These are phyloP conservation scores for Yamadazyma triangularis DNA, from an alignment of 1,139 yeast genomes.

Conservation along the genomic window DNA sequence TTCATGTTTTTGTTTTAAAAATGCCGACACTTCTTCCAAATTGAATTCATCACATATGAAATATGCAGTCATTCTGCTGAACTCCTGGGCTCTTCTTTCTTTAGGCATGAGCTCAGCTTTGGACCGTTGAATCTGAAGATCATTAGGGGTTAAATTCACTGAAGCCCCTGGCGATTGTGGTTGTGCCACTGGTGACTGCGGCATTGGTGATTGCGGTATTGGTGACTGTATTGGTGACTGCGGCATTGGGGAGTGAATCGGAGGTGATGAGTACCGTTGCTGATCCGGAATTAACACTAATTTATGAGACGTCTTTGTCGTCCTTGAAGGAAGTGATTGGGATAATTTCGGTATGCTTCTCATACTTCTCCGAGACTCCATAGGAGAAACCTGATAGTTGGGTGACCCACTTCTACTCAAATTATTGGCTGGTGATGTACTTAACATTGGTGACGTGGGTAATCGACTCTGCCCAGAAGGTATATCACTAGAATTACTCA, in stretches of 20 bases:
- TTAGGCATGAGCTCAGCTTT: conserved; percentile 69
- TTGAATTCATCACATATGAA: conserved; percentile 80
- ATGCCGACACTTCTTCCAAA: conserved; percentile 57
- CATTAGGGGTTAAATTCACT: conserved; percentile 8
- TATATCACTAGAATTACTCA: conserved; percentile 76
- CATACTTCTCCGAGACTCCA: conserved; percentile 28
- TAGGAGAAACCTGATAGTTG: no score
- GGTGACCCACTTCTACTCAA: no score
- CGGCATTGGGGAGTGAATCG: no score
- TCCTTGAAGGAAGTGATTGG: conserved; percentile 74
- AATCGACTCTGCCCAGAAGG: conserved; percentile 70
- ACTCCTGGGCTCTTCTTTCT: conserved; percentile 62
- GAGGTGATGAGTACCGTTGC: conserved; percentile 15
- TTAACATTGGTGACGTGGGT: conserved; percentile 19
- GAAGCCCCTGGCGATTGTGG: conserved; percentile 19
- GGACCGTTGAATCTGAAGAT: conserved; percentile 43
- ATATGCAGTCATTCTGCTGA: conserved; percentile 87
- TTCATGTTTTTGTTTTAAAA: conserved; percentile 65
- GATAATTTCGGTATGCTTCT: conserved; percentile 52
- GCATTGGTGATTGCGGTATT: no score
- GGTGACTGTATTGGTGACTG: no score
- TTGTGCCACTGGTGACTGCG: conserved; percentile 2
- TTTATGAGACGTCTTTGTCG: conserved; percentile 81
- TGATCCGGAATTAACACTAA: conserved; percentile 83
- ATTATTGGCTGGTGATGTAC: conserved; percentile 3